Evolutionary conservation across 2,329 filamentous ascomycete species (phyloP), one percentile per base, ranked within the genome.

Genomic region (Daldinia sp.): DNA sequence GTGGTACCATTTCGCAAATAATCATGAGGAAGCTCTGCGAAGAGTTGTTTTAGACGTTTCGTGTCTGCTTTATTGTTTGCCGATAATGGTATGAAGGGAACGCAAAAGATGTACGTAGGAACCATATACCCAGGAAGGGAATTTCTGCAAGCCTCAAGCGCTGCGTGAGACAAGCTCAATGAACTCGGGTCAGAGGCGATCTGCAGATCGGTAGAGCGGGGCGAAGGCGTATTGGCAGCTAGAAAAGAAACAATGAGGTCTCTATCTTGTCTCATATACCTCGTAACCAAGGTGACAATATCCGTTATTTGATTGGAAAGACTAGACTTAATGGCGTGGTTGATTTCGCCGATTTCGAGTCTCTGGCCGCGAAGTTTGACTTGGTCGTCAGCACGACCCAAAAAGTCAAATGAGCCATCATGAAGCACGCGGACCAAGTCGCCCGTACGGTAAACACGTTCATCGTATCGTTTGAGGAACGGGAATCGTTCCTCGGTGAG

Each of bases 281-380:
- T 92, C 3, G 83, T 79, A 0, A 98, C 92, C 13, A 97, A 81
- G 0, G 94, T 97, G 2, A 89, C 89, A 0, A 93, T 89, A 72
- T 97, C 93, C 13, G 86, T 82, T 7, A 96, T 81, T 0, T 81
- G 81, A 0, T 61, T 39, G 13, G 78, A 69, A 0, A 88, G 84
- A 0, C 87, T 87, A 20, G 86, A 83, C 53, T 89, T 89, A 73
- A 97, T 93, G 7, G 92, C 88, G 55, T 94, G 90, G 73, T 97
- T 96, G 78, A 98, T 97, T 81, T 98, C 94, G 0, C 91, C 92
- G 67, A 97, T 91, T 75, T 98, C 95, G 0, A 98, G 85, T 13
- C 94, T 86, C 78, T 98, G 94, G 0, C 94, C 94, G 10, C 95
- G 89, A 2, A 98, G 85, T 78, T 98, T 98, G 69, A 97, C 90